Evolutionary conservation across 164 flowering plant genomes (phyloP).

Genomic region (Vitis cinerea): DNA sequence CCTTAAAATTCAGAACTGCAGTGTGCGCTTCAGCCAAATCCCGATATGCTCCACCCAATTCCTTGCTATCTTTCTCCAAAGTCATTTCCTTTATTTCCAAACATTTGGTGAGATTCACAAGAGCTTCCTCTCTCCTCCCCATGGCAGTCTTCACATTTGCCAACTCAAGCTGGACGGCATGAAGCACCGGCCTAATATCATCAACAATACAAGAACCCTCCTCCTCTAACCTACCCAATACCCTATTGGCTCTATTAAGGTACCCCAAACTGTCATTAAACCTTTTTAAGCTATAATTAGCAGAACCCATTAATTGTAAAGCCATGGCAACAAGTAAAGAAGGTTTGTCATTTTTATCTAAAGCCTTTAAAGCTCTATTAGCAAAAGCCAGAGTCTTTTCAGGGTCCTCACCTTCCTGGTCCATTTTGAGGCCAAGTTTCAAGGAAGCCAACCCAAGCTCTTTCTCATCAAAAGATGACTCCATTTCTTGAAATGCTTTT

Average conservation of each 20-base stretch:
- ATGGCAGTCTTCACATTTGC: constrained; percentile 77
- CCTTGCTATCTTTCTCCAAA: constrained; percentile 62
- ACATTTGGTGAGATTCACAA: constrained; percentile 59
- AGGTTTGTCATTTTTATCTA: constrained; percentile 39
- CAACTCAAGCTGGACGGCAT: constrained; percentile 66
- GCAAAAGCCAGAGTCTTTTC: constrained; percentile 60
- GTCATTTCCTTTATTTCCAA: constrained; percentile 71
- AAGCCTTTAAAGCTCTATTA: constrained; percentile 56
- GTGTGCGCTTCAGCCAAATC: constrained; percentile 79
- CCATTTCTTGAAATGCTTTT: constrained; percentile 56
- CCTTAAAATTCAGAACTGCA: constrained; percentile 74
- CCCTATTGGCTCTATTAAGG: constrained; percentile 68
- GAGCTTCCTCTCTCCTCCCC: constrained; percentile 88
- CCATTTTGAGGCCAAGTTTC: constrained; percentile 76
- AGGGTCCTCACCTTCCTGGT: constrained; percentile 72
- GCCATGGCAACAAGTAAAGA: constrained; percentile 73
- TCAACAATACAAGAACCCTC: constrained; percentile 38
- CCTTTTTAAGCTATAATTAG: constrained; percentile 54
- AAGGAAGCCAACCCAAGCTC: constrained; percentile 76
- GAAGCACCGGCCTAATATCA: constrained; percentile 62
- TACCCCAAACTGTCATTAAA: constrained; percentile 75
- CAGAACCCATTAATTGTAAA: constrained; percentile 79
- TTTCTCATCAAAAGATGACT: constrained; percentile 52
- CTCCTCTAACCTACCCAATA: constrained; percentile 46
- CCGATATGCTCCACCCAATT: constrained; percentile 70